These are phyloP conservation scores for Rhizoclosmatium globosum DNA, from an alignment of 192 early-diverging fungal genomes.

Conservation along the genomic window DNA sequence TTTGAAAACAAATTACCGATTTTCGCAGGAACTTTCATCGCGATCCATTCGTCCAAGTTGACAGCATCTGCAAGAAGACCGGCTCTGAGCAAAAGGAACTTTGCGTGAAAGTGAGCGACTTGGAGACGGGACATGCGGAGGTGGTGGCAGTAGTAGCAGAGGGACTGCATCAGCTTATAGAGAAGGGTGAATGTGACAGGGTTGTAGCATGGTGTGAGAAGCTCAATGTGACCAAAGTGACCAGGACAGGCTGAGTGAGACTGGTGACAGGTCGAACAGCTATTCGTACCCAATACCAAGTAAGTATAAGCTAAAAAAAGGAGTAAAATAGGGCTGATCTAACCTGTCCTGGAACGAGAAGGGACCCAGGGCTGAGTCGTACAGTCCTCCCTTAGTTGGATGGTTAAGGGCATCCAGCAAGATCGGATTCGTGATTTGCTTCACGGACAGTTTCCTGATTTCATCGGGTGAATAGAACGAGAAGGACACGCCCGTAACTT, in stretches of 20 bases:
- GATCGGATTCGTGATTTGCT: conserved; percentile 88
- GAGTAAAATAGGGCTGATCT: neutral
- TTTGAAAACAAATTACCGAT: neutral
- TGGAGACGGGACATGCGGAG: conserved; percentile 70
- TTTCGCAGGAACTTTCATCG: conserved; percentile 20
- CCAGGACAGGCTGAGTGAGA: conserved; percentile 88
- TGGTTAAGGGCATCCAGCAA: conserved; percentile 90
- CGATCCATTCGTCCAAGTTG: conserved; percentile 74
- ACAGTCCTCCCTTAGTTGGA: conserved; percentile 90
- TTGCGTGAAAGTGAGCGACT: conserved; percentile 76
- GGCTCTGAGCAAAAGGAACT: conserved; percentile 84
- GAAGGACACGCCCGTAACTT: conserved; percentile 89
- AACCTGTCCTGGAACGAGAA: conserved; percentile 72
- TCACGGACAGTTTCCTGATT: conserved; percentile 91
- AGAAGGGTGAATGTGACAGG: conserved; percentile 94
- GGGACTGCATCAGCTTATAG: conserved; percentile 83
- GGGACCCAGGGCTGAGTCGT: conserved; percentile 95
- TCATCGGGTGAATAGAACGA: conserved; percentile 90
- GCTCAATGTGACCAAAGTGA: conserved; percentile 97
- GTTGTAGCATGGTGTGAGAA: conserved; percentile 88
- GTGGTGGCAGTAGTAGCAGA: conserved; percentile 91
- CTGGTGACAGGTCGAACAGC: conserved; percentile 87
- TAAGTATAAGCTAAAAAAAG: neutral
- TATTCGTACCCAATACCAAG: conserved; percentile 31
- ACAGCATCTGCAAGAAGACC: conserved; percentile 88